phyloP scores from a whole-genome alignment of 192 early-diverging fungal genomes.

The Umbelopsis isabellina region DNA sequence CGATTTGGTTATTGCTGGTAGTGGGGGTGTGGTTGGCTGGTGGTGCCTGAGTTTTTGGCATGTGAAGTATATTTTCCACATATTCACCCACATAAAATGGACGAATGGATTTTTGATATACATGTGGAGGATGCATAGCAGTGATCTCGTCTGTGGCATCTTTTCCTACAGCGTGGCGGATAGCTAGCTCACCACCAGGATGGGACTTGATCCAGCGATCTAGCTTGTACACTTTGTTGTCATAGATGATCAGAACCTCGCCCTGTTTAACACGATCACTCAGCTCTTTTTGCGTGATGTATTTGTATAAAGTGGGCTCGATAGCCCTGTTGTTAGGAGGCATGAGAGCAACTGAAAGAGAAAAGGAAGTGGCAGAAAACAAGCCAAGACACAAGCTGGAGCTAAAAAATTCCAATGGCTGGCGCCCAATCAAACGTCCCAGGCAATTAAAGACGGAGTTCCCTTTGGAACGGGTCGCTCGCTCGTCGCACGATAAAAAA shows the following conservation, averaged over 20 bases:
- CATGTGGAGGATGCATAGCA: constrained; percentile 83
- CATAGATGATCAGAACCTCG: constrained; percentile 84
- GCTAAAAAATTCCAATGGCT: constrained; percentile 6
- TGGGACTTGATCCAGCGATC: constrained; percentile 81
- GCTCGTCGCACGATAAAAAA: not conserved
- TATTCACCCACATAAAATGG: constrained; percentile 83
- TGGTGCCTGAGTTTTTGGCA: constrained; percentile 6
- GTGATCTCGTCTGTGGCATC: constrained; percentile 92
- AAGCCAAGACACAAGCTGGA: constrained; percentile 10
- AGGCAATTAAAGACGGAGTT: not conserved
- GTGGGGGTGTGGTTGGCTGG: not conserved
- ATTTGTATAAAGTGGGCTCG: constrained; percentile 14
- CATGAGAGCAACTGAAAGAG: constrained; percentile 14
- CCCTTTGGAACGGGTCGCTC: not conserved
- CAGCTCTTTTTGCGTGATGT: constrained; percentile 42
- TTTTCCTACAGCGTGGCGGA: constrained; percentile 84
- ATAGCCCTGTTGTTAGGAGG: constrained; percentile 31
- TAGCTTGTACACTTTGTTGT: constrained; percentile 88
- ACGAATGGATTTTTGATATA: constrained; percentile 74
- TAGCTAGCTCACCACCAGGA: constrained; percentile 91
- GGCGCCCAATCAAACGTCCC: constrained; percentile 10
- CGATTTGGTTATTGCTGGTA: not conserved
- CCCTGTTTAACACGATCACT: constrained; percentile 51
- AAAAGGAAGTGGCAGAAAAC: not conserved
- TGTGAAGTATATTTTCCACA: constrained; percentile 19